A percentile compares a stretch with the other conserved stretches of the same genome.
Evolutionary conservation across 805 yeast species (phyloP).

Genomic region (Blastobotrys parvus): DNA sequence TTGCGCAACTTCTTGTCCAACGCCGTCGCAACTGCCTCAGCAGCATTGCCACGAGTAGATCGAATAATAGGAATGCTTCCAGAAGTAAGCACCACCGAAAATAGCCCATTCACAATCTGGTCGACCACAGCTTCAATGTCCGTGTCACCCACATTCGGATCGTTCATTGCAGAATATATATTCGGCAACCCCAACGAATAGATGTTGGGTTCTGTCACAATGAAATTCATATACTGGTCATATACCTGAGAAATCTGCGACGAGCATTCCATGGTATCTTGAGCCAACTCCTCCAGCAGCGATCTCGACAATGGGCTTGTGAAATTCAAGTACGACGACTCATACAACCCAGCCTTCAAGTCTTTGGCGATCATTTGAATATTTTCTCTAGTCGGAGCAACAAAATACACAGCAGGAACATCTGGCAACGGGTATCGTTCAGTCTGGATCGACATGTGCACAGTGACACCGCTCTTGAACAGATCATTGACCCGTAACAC

Average conservation of each 20-base stretch:
- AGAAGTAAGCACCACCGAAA: slow-evolving; percentile 68
- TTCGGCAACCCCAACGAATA: slow-evolving; percentile 66
- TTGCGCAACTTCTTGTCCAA: slow-evolving; percentile 80
- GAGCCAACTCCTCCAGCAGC: slow-evolving; percentile 80
- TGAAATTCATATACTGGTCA: slow-evolving; percentile 88
- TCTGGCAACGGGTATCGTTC: slow-evolving; percentile 82
- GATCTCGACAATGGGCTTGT: slow-evolving; percentile 71
- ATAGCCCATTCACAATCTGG: slow-evolving; percentile 67
- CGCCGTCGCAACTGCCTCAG: slow-evolving; percentile 84
- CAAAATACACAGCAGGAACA: slow-evolving; percentile 89
- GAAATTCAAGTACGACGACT: slow-evolving; percentile 75
- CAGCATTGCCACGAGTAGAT: slow-evolving; percentile 89
- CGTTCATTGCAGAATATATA: slow-evolving; percentile 61
- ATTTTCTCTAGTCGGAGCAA: slow-evolving; percentile 78
- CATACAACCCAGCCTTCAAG: slow-evolving; percentile 64
- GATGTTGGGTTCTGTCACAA: slow-evolving; percentile 87
- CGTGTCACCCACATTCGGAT: slow-evolving; percentile 65
- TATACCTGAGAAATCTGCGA: slow-evolving; percentile 74
- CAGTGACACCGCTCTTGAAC: slow-evolving; percentile 83
- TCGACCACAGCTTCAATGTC: slow-evolving; percentile 62
- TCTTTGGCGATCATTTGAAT: slow-evolving; percentile 63
- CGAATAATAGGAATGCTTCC: slow-evolving; percentile 83
- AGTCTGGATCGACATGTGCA: slow-evolving; percentile 67
- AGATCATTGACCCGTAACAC: slow-evolving; percentile 90
- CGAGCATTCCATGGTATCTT: slow-evolving; percentile 63